phyloP scores from a whole-genome alignment of 2,329 filamentous ascomycete species.

The Xylaria sp. region DNA sequence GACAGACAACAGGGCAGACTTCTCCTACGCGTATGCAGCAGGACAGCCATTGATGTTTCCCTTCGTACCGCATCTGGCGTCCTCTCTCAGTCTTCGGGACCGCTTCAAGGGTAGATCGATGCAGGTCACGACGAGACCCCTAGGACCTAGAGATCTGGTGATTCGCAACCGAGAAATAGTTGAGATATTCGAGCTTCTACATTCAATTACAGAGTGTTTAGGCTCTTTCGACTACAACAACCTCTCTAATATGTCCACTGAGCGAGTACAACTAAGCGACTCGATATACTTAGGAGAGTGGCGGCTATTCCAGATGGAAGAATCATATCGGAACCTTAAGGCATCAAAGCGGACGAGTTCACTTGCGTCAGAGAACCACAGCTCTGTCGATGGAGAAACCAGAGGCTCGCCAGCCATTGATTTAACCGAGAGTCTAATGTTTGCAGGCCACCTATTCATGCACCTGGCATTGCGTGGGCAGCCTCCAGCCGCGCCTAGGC shows the following conservation, averaged over 20 bases:
- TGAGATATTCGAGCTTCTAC: slow-evolving; percentile 49
- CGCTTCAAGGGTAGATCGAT: slow-evolving; percentile 46
- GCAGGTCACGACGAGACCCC: slow-evolving; percentile 38
- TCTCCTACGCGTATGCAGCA: slow-evolving; percentile 50
- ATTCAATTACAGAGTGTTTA: slow-evolving; percentile 47
- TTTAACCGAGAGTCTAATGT: slow-evolving; percentile 47
- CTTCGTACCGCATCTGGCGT: slow-evolving; percentile 47
- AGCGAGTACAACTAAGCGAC: slow-evolving; percentile 49
- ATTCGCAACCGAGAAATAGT: slow-evolving; percentile 46
- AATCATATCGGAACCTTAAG: slow-evolving; percentile 40
- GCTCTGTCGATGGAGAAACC: slow-evolving; percentile 21
- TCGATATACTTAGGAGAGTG: slow-evolving; percentile 50
- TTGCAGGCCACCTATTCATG: slow-evolving; percentile 49
- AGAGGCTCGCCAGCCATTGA: slow-evolving; percentile 40
- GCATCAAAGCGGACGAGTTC: slow-evolving; percentile 37
- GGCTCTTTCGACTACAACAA: slow-evolving; percentile 50
- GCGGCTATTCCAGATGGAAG: slow-evolving; percentile 48
- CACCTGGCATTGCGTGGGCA: slow-evolving; percentile 50
- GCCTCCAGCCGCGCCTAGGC: slow-evolving; percentile 48
- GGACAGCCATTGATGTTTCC: slow-evolving; percentile 48
- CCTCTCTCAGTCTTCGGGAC: slow-evolving; percentile 46
- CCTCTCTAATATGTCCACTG: slow-evolving; percentile 45
- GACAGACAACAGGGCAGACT: slow-evolving; percentile 47
- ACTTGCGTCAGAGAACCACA: slow-evolving; percentile 32
- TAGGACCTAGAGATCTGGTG: slow-evolving; percentile 38